Percentiles rank a stretch among this genome's conserved stretches.
These are phyloP conservation scores for Pythium coloratum DNA, from an alignment of 352 stramenopile genomes.

Conservation along the genomic window DNA sequence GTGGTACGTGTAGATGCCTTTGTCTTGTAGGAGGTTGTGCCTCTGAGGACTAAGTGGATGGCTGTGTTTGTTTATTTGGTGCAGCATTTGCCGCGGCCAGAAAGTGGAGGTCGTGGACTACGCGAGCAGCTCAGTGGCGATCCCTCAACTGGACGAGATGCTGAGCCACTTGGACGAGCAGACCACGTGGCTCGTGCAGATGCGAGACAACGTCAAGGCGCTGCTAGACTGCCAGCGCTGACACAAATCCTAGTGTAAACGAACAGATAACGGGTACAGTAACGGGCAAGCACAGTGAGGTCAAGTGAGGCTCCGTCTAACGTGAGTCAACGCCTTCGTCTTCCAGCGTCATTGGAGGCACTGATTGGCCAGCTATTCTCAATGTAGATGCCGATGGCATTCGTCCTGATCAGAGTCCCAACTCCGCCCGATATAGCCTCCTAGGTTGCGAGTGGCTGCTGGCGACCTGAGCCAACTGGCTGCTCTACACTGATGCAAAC, in stretches of 20 bases:
- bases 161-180: constrained; percentile 63
- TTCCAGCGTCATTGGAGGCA: background rate
- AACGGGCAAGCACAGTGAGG: no score
- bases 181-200: constrained; percentile 59
- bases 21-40: no score
- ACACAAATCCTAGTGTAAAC: background rate
- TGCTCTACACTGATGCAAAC: no score
- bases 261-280: background rate
- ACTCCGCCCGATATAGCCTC: no score
- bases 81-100: constrained; percentile 68
- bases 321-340: background rate
- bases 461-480: no score
- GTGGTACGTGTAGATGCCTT: constrained; percentile 44
- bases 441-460: no score
- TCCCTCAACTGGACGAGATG: constrained; percentile 83
- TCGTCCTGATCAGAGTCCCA: background rate
- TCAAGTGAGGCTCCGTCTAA: no score
- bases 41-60: background rate
- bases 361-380: background rate
- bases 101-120: constrained; percentile 82
- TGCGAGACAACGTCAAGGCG: constrained; percentile 74
- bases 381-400: background rate
- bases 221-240: constrained; percentile 57
- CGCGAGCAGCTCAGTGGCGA: constrained; percentile 57
- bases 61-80: background rate